Evolutionary conservation across 2,329 filamentous ascomycete species (phyloP), one percentile per base, ranked within the genome.

Genomic region (Ceratocystiopsis minuta): DNA sequence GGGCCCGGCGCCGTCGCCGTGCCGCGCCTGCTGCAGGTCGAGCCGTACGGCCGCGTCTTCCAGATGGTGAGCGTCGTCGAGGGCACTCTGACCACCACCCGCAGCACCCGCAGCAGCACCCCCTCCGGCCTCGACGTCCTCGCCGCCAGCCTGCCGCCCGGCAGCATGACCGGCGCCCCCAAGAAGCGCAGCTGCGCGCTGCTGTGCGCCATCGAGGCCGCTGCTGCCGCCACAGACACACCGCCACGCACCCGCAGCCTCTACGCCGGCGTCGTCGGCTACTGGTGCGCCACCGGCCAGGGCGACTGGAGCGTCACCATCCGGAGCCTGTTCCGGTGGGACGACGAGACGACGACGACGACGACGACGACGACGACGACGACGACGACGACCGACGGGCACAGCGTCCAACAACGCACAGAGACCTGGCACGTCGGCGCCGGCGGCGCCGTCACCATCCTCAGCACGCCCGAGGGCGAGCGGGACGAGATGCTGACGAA

Each of bases 81-180:
- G 54, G 87, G 84, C 0, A 62, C 67, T 47, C 60, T 82, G 13
- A 17, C 10, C 11, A 36, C 24, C 14, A 32, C 32, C 6, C 35
- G 40, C n/a, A 18, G 12, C 35, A 70, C 45, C 74, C n/a, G n/a
- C n/a, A n/a, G n/a, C n/a, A n/a, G n/a, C n/a, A n/a, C n/a, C n/a
- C n/a, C n/a, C n/a, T n/a, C 75, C 0, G 83, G 81, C 2, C 64
- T 90, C 33, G 79, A 88, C 45, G 79, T 88, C 4, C 70, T 96
- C 0, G 73, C 80, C 0, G 70, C 76, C 7, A 81, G 78, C 38
- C 67, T 96, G 1, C 88, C 90, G 0, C 86, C 90, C 0, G 88
- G 90, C 0, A 88, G 81, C 52, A 96, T 96, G 90, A 96, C 88
- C 2, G 90, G 90, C 7, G 88, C 88, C 1, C 90, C 88, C 0